Evolutionary conservation across 768 basidiomycete species (phyloP), one percentile per base, ranked within the genome.

Genomic region (Neoboletus subvelutipes): DNA sequence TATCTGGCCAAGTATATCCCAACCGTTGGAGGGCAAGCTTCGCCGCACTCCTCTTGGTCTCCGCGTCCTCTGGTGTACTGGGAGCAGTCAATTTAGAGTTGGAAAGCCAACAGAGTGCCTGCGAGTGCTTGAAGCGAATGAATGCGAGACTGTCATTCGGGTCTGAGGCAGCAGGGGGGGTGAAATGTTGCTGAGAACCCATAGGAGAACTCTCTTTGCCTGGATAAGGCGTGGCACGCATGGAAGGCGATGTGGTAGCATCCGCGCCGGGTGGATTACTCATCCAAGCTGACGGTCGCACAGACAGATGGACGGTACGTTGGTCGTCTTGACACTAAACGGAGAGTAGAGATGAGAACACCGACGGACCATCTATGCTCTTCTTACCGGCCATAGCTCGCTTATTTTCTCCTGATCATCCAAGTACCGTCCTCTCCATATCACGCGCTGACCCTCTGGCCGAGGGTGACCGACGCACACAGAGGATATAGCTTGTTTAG

Each of bases 201-300:
- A 15, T 17, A 26, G 42, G 12, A 45, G 28, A 11, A n/a, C 29
- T 26, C 28, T 46, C n/a, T 43, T 31, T 11, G 15, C 10, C 34
- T 13, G 37, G 17, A 53, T 29, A 24, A 28, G 47, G 22, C 13
- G 41, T 11, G 7, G 4, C 34, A 45, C 2, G 34, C 17, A n/a
- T 28, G 49, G 58, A 60, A 34, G 56, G 26, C 10, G 63, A 48
- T 40, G 66, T 53, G 1, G 70, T 60, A 31, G 41, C 26, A 26
- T 41, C 26, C 5, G 67, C 59, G 39, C 69, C 71, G 13, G 83
- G 86, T 28, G 87, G 86, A 13, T 71, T 59, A 24, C 78, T 72
- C 40, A 78, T 77, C 90, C 90, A 92, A 52, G 86, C 86, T 28
- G 86, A 87, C 24, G 88, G 86, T 66, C 87, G 85, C n/a, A 92